Evolutionary conservation across 2,329 filamentous ascomycete species (phyloP).

Genomic region (Sarocladium strictum): DNA sequence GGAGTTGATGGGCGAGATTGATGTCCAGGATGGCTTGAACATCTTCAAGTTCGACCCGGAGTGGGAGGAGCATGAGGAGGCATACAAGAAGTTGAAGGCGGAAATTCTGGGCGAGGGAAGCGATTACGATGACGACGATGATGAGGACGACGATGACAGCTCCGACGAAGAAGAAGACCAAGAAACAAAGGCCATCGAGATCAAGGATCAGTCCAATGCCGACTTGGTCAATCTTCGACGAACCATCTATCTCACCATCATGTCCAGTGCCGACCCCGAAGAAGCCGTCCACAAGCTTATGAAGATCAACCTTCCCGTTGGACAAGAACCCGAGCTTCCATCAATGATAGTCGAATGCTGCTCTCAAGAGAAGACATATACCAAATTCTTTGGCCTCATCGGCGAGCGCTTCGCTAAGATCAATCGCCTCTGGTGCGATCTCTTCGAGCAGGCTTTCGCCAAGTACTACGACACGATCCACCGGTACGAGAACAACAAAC

Average conservation of each 20-base stretch:
- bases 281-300: constrained; percentile 97
- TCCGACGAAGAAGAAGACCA: constrained; percentile 65
- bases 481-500: constrained; percentile 89
- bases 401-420: constrained; percentile 94
- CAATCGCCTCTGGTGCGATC: constrained; percentile 87
- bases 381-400: constrained; percentile 93
- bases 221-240: constrained; percentile 89
- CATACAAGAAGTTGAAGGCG: constrained; percentile 83
- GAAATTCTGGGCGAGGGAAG: constrained; percentile 94
- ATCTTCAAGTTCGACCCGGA: constrained; percentile 92
- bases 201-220: constrained; percentile 96
- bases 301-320: constrained; percentile 81
- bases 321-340: constrained; percentile 82
- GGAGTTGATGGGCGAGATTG: constrained; percentile 75
- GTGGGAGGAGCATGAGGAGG: constrained; percentile 85
- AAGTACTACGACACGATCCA: constrained; percentile 98
- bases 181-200: constrained; percentile 80
- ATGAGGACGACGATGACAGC: constrained; percentile 58
- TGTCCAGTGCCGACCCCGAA: constrained; percentile 93
- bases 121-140: constrained; percentile 62
- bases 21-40: constrained; percentile 82
- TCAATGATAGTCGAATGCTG: constrained; percentile 98
- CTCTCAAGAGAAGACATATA: constrained; percentile 93
- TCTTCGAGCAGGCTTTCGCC: constrained; percentile 84
- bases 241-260: constrained; percentile 96